Percentiles rank a stretch among this genome's conserved stretches.
phyloP scores from a whole-genome alignment of 2,329 filamentous ascomycete species.

The Verticillium longisporum region DNA sequence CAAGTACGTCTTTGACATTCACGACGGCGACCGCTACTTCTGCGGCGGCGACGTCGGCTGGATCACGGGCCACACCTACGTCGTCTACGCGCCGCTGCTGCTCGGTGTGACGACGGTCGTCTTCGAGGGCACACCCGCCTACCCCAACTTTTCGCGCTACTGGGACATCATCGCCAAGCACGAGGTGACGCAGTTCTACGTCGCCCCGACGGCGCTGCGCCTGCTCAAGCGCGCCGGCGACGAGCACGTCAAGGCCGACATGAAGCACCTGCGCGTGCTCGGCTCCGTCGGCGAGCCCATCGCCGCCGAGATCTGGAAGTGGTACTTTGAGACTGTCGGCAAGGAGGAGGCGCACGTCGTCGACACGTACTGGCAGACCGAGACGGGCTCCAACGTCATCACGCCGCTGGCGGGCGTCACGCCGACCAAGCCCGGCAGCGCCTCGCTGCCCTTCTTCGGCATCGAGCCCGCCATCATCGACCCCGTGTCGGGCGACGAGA shows the following conservation, averaged over 20 bases:
- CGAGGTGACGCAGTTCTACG: slow-evolving; percentile 95
- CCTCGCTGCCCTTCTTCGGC: slow-evolving; percentile 95
- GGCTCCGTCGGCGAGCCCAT: slow-evolving; percentile 97
- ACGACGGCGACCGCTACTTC: slow-evolving; percentile 89
- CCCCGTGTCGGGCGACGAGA: slow-evolving; percentile 87
- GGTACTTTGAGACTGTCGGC: slow-evolving; percentile 94
- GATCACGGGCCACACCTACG: slow-evolving; percentile 98
- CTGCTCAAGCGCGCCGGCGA: slow-evolving; percentile 93
- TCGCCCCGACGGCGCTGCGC: slow-evolving; percentile 88
- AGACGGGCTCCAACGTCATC: slow-evolving; percentile 95
- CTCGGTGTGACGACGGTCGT: slow-evolving; percentile 92
- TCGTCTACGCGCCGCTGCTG: slow-evolving; percentile 90
- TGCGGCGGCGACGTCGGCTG: slow-evolving; percentile 97
- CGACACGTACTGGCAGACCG: slow-evolving; percentile 99
- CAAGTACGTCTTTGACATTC: slow-evolving; percentile 98
- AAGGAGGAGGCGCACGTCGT: slow-evolving; percentile 90
- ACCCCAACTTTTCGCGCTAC: slow-evolving; percentile 96
- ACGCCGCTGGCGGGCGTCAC: slow-evolving; percentile 88
- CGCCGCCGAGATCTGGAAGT: slow-evolving; percentile 97
- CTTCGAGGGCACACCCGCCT: slow-evolving; percentile 95
- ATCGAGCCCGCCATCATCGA: slow-evolving; percentile 98
- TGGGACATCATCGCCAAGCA: slow-evolving; percentile 98
- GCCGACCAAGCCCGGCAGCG: slow-evolving; percentile 92
- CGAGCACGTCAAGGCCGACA: slow-evolving; percentile 81
- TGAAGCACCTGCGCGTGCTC: slow-evolving; percentile 83